Percentiles rank a stretch among this genome's conserved stretches.
These are phyloP conservation scores for Cyberlindnera petersonii DNA, from an alignment of 805 yeast genomes.

Conservation along the genomic window DNA sequence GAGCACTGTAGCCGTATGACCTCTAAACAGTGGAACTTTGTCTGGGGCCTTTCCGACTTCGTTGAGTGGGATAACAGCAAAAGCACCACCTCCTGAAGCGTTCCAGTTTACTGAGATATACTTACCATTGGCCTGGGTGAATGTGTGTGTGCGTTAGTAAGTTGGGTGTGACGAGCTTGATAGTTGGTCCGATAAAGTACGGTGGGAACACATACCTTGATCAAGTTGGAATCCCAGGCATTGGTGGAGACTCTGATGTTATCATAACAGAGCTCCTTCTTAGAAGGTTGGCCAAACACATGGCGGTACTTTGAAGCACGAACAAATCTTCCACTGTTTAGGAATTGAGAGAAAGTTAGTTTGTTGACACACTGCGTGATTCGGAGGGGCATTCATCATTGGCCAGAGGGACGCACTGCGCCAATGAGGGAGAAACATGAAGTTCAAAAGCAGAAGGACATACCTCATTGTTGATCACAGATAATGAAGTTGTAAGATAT, in stretches of 20 bases:
- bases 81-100: constrained; percentile 96
- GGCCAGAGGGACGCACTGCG: too few relatives aligned
- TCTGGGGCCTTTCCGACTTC: constrained; percentile 95
- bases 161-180: too few relatives aligned
- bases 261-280: constrained; percentile 44
- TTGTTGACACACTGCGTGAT: too few relatives aligned
- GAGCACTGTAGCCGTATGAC: constrained; percentile 91
- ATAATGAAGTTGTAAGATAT: too few relatives aligned
- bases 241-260: constrained; percentile 71
- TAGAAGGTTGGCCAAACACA: constrained; percentile 84
- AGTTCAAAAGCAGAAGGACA: too few relatives aligned
- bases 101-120: constrained; percentile 88
- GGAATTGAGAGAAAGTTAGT: constrained; percentile 2
- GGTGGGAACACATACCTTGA: constrained; percentile 44
- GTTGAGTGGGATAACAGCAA: constrained; percentile 82
- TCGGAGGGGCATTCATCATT: too few relatives aligned
- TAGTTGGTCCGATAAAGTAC: too few relatives aligned
- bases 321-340: constrained; percentile 72
- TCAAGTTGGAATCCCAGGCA: constrained; percentile 94
- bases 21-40: constrained; percentile 87
- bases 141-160: not conserved
- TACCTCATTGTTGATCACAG: too few relatives aligned
- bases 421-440: too few relatives aligned
- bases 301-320: constrained; percentile 97
- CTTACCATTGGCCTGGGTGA: constrained; percentile 63